Evolutionary conservation across 306 rosid genomes (phyloP).

Genomic region (Oxytropis ochrocephala): DNA sequence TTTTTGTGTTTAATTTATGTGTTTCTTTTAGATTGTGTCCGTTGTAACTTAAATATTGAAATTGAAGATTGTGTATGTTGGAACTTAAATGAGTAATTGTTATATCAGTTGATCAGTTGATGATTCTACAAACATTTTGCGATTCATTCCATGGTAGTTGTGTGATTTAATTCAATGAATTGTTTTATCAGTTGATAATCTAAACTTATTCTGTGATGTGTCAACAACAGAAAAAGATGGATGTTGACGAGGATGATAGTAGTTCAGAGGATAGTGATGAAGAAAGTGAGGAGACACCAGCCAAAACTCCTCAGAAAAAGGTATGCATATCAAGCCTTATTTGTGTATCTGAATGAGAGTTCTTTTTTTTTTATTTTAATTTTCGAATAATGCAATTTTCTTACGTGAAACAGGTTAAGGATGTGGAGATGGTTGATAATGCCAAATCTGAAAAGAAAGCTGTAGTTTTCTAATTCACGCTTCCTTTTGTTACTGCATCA

Average conservation of each 20-base stretch:
- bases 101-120: background rate
- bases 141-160: no score
- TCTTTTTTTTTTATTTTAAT: background rate
- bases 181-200: background rate
- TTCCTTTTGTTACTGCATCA: background rate
- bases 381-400: background rate
- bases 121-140: no score
- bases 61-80: background rate
- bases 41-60: background rate
- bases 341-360: background rate
- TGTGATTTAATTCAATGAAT: no score
- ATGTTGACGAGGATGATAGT: conserved; percentile 35
- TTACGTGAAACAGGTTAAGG: conserved; percentile 30
- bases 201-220: background rate
- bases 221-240: conserved; percentile 36
- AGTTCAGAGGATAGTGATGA: conserved; percentile 35
- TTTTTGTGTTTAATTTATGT: background rate
- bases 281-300: conserved; percentile 28
- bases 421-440: conserved; percentile 70
- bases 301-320: conserved; percentile 43
- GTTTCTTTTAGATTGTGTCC: no score
- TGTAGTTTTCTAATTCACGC: conserved; percentile 15
- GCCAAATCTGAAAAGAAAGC: conserved; percentile 35
- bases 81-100: background rate
- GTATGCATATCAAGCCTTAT: conserved; percentile 8